phyloP scores from a whole-genome alignment of 192 early-diverging fungal species.

The Entomortierella parvispora region DNA sequence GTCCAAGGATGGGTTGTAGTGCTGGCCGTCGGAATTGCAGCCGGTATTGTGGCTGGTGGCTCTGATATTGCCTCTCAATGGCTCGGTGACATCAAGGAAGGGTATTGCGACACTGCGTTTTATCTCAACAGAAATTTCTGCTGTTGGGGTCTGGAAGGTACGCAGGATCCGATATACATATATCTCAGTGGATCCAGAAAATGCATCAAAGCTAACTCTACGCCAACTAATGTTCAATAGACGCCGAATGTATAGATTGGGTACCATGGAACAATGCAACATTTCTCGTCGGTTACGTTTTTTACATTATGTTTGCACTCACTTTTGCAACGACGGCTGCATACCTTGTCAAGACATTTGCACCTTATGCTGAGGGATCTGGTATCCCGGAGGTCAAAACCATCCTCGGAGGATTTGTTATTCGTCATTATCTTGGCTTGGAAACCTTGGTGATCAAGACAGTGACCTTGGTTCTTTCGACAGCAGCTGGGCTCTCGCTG shows the following conservation, averaged over 20 bases:
- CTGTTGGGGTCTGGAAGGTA: conserved; percentile 75
- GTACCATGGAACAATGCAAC: conserved; percentile 52
- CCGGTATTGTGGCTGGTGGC: conserved; percentile 72
- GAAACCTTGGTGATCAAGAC: conserved; percentile 92
- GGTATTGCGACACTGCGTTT: conserved; percentile 83
- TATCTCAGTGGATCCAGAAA: no score
- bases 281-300: conserved; percentile 54
- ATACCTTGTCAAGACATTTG: conserved; percentile 67
- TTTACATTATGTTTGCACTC: conserved; percentile 59
- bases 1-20: conserved; percentile 91
- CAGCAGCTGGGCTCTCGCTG: conserved; percentile 85
- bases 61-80: conserved; percentile 84
- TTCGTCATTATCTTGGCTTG: conserved; percentile 90
- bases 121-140: conserved; percentile 81
- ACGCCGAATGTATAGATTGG: conserved; percentile 49
- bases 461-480: conserved; percentile 84
- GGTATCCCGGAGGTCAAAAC: conserved; percentile 97
- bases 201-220: no score
- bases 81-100: conserved; percentile 85
- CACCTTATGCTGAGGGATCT: conserved; percentile 91
- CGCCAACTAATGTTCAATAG: conserved; percentile 11
- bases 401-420: conserved; percentile 93
- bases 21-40: conserved; percentile 65
- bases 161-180: no score
- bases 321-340: conserved; percentile 52